Percentiles rank a stretch among this genome's conserved stretches.
Conservation (phyloP, 2,329 filamentous ascomycete genomes). For the Diaporthe sp. region DNA sequence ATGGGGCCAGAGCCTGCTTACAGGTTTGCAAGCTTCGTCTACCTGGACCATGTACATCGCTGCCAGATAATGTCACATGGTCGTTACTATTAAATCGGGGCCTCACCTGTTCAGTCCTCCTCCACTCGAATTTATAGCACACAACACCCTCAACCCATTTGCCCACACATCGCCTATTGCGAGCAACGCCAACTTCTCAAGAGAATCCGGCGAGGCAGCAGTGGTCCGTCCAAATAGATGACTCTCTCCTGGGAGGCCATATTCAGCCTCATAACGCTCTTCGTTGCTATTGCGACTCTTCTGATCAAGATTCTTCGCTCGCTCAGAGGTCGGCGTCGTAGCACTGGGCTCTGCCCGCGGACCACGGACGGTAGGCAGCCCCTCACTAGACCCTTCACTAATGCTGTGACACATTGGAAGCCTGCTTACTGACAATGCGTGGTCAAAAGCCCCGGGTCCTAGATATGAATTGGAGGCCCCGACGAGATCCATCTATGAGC, state of each 20-base stretch:
- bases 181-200: too few species aligned
- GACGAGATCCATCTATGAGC: background rate
- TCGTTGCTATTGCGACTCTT: background rate
- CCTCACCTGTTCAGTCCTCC: too few species aligned
- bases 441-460: background rate
- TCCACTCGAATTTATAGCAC: too few species aligned
- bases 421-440: background rate
- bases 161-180: too few species aligned
- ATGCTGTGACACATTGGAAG: background rate
- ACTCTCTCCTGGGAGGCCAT: background rate
- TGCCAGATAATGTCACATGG: too few species aligned
- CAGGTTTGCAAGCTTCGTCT: too few species aligned
- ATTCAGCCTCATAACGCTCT: background rate
- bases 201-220: too few species aligned
- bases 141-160: too few species aligned
- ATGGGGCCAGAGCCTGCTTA: too few species aligned
- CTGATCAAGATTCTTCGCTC: background rate
- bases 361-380: background rate
- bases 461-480: background rate
- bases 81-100: too few species aligned
- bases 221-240: background rate
- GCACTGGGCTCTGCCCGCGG: background rate
- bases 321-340: background rate
- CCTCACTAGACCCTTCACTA: background rate
- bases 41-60: too few species aligned